Base-by-base conservation (phyloP, 2,329 filamentous ascomycete genomes). In the Colletotrichum kahawae region DNA sequence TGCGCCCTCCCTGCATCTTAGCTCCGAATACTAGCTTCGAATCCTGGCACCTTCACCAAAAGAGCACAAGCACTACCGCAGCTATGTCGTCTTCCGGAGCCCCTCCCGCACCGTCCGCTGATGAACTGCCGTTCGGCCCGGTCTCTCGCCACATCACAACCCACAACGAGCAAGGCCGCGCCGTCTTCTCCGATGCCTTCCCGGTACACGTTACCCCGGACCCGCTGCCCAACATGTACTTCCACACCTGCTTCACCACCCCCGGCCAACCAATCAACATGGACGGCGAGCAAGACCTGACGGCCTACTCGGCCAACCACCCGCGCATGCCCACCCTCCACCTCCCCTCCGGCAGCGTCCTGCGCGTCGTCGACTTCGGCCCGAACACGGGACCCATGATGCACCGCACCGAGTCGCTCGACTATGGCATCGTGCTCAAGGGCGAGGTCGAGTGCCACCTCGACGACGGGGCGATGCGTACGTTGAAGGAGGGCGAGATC, bases 351-450 rank as follows among this genome's bases (percentile, higher is more conserved):
- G 75, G 75, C 24, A 73, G 68, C 9, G 48, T 71, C 1, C 80
- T 79, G 5, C 70, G 77, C 38, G 64, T 75, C 14, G 70, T 76
- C 18, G 77, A 78, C 62, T 77, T 78, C 31, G 66, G 73, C 7
- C 77, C 77, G 24, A 16, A 66, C 9, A 71, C 66, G 33, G 71
- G 60, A n/a, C 71, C 74, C 27, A 68, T 77, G 63, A 85, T 88
- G 82, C 87, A 89, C 72, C 83, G 87, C 14, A 88, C 87, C 1
- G 82, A 85, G 71, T 86, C 83, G 67, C 79, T 88, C 7, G 87
- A 89, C 77, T 88, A 86, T 72, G 87, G 86, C 5, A 81, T 88
- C 59, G 84, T 88, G 16, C 77, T 89, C 7, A 86, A 88, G 70
- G 87, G 87, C 2, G 80, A 83, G 76, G 77, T 88, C 43, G 86